Conservation (phyloP, 2,329 filamentous ascomycete genomes). For the Graphilbum sp. region DNA sequence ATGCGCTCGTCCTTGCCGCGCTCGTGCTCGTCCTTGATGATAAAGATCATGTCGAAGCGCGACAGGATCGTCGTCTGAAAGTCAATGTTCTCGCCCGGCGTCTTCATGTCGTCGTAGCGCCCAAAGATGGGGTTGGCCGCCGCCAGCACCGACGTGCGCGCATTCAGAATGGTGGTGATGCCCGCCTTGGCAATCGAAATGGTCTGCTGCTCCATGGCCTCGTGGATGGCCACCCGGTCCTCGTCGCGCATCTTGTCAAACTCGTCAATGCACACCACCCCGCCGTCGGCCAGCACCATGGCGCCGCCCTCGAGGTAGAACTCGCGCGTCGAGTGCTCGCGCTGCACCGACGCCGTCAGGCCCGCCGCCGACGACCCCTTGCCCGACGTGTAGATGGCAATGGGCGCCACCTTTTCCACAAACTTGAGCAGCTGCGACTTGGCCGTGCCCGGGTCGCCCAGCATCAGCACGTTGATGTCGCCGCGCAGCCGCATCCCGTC, state of each 20-base stretch:
- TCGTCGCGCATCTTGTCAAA: slow-evolving; percentile 99
- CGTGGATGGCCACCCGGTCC: slow-evolving; percentile 93
- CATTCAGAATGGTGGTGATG: slow-evolving; percentile 95
- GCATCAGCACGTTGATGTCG: slow-evolving; percentile 91
- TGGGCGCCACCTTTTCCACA: slow-evolving; percentile 88
- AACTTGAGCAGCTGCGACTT: slow-evolving; percentile 97
- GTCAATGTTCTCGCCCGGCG: slow-evolving; percentile 95
- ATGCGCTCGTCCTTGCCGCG: slow-evolving; percentile 81
- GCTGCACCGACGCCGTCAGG: slow-evolving; percentile 91
- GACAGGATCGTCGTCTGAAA: slow-evolving; percentile 98
- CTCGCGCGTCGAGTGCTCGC: slow-evolving; percentile 79
- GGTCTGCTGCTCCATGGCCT: slow-evolving; percentile 99
- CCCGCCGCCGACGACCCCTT: slow-evolving; percentile 96
- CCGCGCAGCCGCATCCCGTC: slow-evolving; percentile 96
- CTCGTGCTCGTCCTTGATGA: slow-evolving; percentile 90
- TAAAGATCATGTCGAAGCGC: slow-evolving; percentile 99
- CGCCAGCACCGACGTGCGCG: slow-evolving; percentile 83
- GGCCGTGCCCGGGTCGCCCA: slow-evolving; percentile 94
- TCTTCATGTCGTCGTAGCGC: slow-evolving; percentile 95
- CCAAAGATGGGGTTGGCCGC: slow-evolving; percentile 97
- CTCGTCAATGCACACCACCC: slow-evolving; percentile 96
- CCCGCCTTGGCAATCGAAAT: slow-evolving; percentile 98
- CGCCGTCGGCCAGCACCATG: slow-evolving; percentile 94
- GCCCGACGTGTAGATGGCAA: slow-evolving; percentile 95
- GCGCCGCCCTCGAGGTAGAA: slow-evolving; percentile 97